Evolutionary conservation across 2,329 filamentous ascomycete species (phyloP).

Genomic region (Penicillium sp.): DNA sequence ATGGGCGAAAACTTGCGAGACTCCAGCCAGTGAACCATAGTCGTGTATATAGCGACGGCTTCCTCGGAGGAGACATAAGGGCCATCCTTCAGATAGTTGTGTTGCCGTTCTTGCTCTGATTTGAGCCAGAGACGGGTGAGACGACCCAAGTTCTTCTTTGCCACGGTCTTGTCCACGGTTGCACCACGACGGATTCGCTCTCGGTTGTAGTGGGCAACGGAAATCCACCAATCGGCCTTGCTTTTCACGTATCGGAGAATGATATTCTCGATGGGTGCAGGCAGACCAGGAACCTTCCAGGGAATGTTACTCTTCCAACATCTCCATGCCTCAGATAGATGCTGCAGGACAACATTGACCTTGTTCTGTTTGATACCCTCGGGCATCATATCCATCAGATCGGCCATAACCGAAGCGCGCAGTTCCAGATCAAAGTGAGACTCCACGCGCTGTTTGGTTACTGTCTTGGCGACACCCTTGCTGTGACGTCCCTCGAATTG

Average conservation of each 20-base stretch:
- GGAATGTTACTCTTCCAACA: conserved; percentile 99
- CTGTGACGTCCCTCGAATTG: conserved; percentile 98
- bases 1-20: conserved; percentile 98
- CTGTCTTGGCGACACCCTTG: conserved; percentile 97
- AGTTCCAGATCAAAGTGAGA: conserved; percentile 97
- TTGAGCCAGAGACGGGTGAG: conserved; percentile 95
- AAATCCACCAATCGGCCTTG: conserved; percentile 99
- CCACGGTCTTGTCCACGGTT: conserved; percentile 97
- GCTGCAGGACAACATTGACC: conserved; percentile 94
- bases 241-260: conserved; percentile 98
- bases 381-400: conserved; percentile 99
- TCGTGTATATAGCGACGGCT: conserved; percentile 97
- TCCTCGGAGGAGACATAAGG: conserved; percentile 98
- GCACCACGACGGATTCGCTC: conserved; percentile 94
- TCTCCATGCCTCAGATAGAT: conserved; percentile 95
- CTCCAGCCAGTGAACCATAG: conserved; percentile 97
- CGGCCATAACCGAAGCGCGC: conserved; percentile 96
- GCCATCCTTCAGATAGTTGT: conserved; percentile 99
- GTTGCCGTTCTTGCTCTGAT: conserved; percentile 94
- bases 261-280: conserved; percentile 96
- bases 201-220: conserved; percentile 96
- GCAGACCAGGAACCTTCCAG: conserved; percentile 96
- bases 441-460: conserved; percentile 97
- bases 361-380: conserved; percentile 99
- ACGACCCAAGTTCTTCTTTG: conserved; percentile 96